Evolutionary conservation across 2,329 filamentous ascomycete species (phyloP).

Genomic region (Beauveria australis): DNA sequence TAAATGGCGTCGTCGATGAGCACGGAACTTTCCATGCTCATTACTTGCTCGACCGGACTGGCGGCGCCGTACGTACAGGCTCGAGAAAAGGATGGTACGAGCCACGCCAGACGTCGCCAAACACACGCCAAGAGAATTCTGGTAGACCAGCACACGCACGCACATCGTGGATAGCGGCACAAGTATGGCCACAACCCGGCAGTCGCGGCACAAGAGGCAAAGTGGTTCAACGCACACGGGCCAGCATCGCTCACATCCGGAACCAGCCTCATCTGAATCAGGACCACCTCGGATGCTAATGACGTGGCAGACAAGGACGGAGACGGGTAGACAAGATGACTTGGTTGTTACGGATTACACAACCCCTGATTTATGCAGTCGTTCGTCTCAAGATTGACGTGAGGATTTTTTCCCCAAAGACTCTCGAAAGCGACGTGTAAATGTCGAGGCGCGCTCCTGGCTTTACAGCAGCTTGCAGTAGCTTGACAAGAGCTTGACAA

Average conservation of each 20-base stretch:
- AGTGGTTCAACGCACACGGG: neutral
- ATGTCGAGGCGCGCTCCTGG: neutral
- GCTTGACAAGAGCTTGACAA: too few relatives aligned
- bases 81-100: neutral
- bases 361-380: neutral
- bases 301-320: neutral
- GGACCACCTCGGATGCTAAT: neutral
- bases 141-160: neutral
- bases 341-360: neutral
- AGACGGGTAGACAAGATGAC: neutral
- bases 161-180: neutral
- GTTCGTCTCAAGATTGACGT: neutral
- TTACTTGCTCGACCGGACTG: neutral
- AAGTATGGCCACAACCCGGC: conserved; percentile 4
- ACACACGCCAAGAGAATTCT: neutral
- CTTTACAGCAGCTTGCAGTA: too few relatives aligned
- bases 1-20: neutral
- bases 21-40: neutral
- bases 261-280: neutral
- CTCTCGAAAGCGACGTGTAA: neutral
- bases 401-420: too few relatives aligned
- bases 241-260: neutral
- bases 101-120: neutral
- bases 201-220: neutral
- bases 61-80: neutral